phyloP scores from a whole-genome alignment of 768 basidiomycete genomes.

The Rhodotorula babjevae region DNA sequence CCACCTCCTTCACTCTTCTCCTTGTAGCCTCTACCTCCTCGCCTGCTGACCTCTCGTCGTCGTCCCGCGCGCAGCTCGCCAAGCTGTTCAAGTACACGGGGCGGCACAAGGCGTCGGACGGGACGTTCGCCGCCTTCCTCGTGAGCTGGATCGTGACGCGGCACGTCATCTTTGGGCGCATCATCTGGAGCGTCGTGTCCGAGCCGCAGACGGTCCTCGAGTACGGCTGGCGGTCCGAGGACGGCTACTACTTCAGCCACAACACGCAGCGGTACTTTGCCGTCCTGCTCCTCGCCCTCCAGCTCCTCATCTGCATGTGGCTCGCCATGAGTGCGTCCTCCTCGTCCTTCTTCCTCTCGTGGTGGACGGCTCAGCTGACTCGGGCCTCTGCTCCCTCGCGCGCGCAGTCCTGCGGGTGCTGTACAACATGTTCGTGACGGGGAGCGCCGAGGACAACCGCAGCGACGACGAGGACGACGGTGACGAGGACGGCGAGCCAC shows the following conservation, averaged over 20 bases:
- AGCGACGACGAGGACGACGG: constrained; percentile 67
- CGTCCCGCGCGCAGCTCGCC: constrained; percentile 59
- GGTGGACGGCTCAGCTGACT: no score
- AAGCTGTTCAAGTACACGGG: constrained; percentile 91
- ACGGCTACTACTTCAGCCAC: constrained; percentile 58
- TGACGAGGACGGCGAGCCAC: constrained; percentile 9
- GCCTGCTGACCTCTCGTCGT: no score
- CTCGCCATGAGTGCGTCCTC: constrained; percentile 27
- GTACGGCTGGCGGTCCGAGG: constrained; percentile 59
- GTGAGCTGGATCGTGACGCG: constrained; percentile 86
- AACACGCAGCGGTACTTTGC: constrained; percentile 54
- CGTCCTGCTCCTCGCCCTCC: constrained; percentile 45
- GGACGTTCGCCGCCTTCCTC: constrained; percentile 73
- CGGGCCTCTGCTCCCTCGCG: not conserved
- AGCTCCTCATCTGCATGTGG: constrained; percentile 43
- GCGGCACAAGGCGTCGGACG: constrained; percentile 62
- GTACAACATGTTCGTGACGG: constrained; percentile 69
- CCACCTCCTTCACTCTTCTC: no score
- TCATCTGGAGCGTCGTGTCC: constrained; percentile 60
- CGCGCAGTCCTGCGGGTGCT: constrained; percentile 62
- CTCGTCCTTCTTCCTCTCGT: not conserved
- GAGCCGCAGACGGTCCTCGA: constrained; percentile 56
- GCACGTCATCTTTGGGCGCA: constrained; percentile 70
- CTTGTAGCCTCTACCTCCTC: no score
- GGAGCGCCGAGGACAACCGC: constrained; percentile 73